A percentile compares a stretch with the other conserved stretches of the same genome.
These are phyloP conservation scores for Rheum nobile DNA, from an alignment of 148 eudicot species.

Conservation along the genomic window DNA sequence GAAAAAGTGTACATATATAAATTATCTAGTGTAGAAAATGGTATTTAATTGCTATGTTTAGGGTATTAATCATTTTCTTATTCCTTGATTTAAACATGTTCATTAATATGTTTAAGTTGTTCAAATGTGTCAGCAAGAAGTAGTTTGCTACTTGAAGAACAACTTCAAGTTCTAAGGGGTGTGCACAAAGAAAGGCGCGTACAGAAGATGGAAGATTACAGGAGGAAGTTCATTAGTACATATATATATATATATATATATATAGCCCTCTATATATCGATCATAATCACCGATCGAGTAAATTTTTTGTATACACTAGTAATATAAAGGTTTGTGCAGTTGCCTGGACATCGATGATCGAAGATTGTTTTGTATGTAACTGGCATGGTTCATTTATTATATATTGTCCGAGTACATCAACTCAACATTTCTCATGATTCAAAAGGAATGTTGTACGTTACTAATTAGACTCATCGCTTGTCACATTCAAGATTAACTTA, in stretches of 20 bases:
- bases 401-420: not conserved
- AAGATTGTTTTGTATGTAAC: not conserved
- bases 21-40: no score
- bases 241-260: constrained; percentile 1
- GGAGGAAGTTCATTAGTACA: constrained; percentile 3
- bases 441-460: not conserved
- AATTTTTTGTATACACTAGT: constrained; percentile 6
- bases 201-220: not conserved
- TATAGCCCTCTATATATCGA: not conserved
- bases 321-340: not conserved
- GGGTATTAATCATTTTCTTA: no score
- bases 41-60: no score
- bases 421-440: not conserved
- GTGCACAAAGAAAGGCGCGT: not conserved
- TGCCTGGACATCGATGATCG: not conserved
- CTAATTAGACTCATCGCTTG: not conserved
- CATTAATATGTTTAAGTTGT: constrained; percentile 1
- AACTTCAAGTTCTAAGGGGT: constrained; percentile 55
- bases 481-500: no score
- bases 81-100: no score
- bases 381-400: not conserved
- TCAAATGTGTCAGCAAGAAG: constrained; percentile 80
- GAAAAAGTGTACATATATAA: no score
- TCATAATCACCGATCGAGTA: not conserved
- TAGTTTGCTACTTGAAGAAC: constrained; percentile 71